Evolutionary conservation across 2,329 filamentous ascomycete species (phyloP).

Genomic region (Pseudogymnoascus sp.): DNA sequence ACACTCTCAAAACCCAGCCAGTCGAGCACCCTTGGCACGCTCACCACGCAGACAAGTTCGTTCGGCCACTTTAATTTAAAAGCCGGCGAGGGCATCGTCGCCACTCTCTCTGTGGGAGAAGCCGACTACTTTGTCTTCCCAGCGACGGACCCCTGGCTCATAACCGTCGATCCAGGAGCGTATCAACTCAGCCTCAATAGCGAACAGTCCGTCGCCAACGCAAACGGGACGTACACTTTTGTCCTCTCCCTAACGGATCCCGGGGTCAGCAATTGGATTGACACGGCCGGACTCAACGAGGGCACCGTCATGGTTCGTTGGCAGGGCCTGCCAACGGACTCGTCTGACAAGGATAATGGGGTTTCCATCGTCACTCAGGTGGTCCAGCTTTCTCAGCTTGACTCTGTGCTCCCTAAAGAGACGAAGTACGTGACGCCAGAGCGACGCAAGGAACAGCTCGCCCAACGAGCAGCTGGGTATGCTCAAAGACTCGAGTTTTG

Average conservation of each 20-base stretch:
- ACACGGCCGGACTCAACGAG: background rate
- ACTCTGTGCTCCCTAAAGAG: background rate
- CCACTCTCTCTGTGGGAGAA: background rate
- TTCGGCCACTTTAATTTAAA: background rate
- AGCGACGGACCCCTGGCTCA: background rate
- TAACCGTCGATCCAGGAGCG: background rate
- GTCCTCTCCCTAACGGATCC: background rate
- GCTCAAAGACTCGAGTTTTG: background rate
- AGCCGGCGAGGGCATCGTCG: background rate
- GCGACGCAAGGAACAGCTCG: background rate
- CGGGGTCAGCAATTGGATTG: background rate
- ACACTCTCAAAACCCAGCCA: background rate
- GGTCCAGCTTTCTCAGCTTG: background rate
- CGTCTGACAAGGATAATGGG: background rate
- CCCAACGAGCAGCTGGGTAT: background rate
- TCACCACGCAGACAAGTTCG: background rate
- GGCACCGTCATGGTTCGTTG: background rate
- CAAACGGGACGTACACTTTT: background rate
- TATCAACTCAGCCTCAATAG: background rate
- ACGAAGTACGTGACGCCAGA: background rate
- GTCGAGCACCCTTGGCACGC: background rate
- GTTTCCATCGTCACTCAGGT: background rate
- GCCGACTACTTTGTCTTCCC: background rate
- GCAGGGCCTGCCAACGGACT: background rate
- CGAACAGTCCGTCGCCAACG: background rate